Conservation (phyloP, 345 rosid genomes). For the Nephelium lappaceum region DNA sequence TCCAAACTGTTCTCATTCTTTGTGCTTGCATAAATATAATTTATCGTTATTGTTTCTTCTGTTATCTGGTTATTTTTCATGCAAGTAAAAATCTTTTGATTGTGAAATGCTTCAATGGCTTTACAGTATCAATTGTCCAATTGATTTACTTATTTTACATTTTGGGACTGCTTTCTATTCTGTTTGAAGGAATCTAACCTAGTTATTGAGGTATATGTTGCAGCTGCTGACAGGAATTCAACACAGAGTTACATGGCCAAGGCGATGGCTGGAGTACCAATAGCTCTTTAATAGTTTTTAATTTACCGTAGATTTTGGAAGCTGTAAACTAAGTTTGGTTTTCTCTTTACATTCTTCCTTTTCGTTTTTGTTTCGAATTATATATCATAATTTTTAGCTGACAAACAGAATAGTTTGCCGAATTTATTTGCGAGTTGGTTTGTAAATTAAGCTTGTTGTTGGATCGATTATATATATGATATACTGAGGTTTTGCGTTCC, state of each 20-base stretch:
- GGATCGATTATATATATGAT: background rate
- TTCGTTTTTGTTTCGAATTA: background rate
- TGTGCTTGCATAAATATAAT: constrained; percentile 54
- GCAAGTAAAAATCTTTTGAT: constrained; percentile 26
- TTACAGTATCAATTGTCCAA: background rate
- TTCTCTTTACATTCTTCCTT: background rate
- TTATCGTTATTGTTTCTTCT: constrained; percentile 35
- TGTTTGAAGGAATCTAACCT: constrained; percentile 16
- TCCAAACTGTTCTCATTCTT: constrained; percentile 45
- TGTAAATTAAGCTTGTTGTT: background rate
- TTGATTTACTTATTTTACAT: background rate
- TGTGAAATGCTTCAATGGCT: constrained; percentile 13
- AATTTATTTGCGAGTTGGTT: background rate
- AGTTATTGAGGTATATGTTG: constrained; percentile 21
- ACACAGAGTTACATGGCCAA: constrained; percentile 6
- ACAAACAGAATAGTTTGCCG: background rate
- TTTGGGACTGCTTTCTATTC: background rate
- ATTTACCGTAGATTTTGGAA: background rate
- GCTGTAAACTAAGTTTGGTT: constrained; percentile 4
- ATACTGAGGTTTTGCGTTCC: background rate
- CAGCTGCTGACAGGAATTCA: constrained; percentile 25
- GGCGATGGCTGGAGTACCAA: constrained; percentile 16
- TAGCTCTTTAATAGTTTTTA: background rate
- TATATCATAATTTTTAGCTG: background rate
- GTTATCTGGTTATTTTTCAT: constrained; percentile 23